phyloP scores from a whole-genome alignment of 441 rosid genomes.

The Raphanus hybrid region DNA sequence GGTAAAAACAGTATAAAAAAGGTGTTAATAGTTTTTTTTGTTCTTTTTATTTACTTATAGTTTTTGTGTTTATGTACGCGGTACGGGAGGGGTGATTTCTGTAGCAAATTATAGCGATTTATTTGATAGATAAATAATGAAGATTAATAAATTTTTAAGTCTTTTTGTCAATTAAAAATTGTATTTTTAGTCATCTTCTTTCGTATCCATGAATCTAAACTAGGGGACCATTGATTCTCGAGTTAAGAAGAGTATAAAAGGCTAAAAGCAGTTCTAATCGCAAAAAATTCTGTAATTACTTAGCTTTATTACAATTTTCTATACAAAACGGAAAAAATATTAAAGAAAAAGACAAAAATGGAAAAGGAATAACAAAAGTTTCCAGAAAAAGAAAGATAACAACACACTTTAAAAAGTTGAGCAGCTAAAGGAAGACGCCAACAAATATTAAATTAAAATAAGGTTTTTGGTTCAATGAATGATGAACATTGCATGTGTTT shows the following conservation, averaged over 20 bases:
- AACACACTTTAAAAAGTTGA: conserved; percentile 28
- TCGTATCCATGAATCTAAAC: background rate
- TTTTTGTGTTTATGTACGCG: conserved; percentile 34
- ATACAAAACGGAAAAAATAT: background rate
- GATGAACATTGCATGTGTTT: conserved; percentile 44
- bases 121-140: conserved; percentile 35
- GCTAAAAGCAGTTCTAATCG: conserved; percentile 9
- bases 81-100: conserved; percentile 32
- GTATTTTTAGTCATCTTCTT: background rate
- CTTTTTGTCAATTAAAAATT: background rate
- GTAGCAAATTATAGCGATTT: conserved; percentile 43
- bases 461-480: conserved; percentile 39
- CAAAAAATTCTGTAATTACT: conserved; percentile 18
- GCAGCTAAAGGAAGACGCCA: conserved; percentile 27
- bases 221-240: conserved; percentile 24
- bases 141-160: conserved; percentile 31
- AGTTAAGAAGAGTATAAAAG: conserved; percentile 12
- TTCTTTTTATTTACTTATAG: conserved; percentile 23
- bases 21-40: conserved; percentile 36
- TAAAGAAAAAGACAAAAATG: conserved; percentile 27
- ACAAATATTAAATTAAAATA: conserved; percentile 18
- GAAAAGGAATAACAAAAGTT: conserved; percentile 33
- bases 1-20: conserved; percentile 25
- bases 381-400: conserved; percentile 30
- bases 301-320: conserved; percentile 9